A percentile compares a stretch with the other conserved stretches of the same genome.
phyloP scores from a whole-genome alignment of 1,284 basidiomycete genomes.

The Ustilago xerochloae region DNA sequence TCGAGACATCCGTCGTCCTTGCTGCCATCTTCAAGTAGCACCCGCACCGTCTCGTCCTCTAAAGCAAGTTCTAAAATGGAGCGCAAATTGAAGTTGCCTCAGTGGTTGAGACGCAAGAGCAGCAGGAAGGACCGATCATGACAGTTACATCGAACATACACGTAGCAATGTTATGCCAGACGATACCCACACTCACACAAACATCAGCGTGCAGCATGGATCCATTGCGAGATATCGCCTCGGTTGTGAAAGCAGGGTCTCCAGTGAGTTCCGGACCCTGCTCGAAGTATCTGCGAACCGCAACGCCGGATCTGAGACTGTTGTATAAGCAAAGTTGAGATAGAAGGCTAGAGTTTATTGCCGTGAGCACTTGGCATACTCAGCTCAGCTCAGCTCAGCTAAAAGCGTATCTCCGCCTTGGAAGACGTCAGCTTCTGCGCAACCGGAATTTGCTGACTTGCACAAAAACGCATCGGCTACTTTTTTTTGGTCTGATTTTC shows the following conservation, averaged over 20 bases:
- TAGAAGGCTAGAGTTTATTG: slow-evolving; percentile 2
- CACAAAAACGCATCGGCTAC: slow-evolving; percentile 1
- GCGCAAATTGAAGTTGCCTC: slow-evolving; percentile 40
- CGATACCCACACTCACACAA: not conserved
- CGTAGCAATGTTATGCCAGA: not conserved
- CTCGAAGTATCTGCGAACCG: not conserved
- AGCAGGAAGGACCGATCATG: slow-evolving; percentile 11
- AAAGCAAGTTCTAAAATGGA: slow-evolving; percentile 17
- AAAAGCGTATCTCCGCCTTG: slow-evolving; percentile 7
- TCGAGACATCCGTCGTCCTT: slow-evolving; percentile 22
- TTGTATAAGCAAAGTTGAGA: not conserved
- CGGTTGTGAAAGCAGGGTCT: not conserved
- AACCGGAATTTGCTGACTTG: not conserved
- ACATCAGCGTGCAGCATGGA: not conserved
- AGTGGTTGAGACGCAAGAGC: slow-evolving; percentile 36
- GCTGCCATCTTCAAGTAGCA: slow-evolving; percentile 32
- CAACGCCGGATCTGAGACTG: not conserved
- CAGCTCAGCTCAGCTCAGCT: slow-evolving; percentile 6
- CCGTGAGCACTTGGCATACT: not conserved
- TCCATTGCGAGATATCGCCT: not conserved
- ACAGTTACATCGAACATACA: not conserved
- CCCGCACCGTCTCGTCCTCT: slow-evolving; percentile 14
- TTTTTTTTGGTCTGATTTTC: not conserved
- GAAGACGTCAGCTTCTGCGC: not conserved
- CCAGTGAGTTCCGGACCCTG: not conserved